These are phyloP conservation scores for Pisolithus marmoratus DNA, from an alignment of 768 basidiomycete species.

Conservation along the genomic window DNA sequence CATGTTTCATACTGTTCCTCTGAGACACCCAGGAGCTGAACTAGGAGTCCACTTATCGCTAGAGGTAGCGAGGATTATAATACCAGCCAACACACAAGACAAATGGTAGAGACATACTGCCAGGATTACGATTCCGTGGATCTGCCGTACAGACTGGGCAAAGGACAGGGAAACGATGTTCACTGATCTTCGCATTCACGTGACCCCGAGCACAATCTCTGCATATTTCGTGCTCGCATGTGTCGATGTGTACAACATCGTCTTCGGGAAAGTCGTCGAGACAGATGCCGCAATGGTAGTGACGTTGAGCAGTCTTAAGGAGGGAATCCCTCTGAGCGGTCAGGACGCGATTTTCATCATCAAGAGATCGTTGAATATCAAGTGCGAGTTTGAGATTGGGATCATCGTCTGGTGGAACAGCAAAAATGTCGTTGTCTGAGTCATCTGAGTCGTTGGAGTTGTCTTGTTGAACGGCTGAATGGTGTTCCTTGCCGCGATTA, in stretches of 20 bases:
- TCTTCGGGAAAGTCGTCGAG: constrained; percentile 43
- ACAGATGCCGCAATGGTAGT: constrained; percentile 53
- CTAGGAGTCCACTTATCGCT: constrained; percentile 35
- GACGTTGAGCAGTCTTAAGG: constrained; percentile 23
- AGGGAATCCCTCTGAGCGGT: constrained; percentile 28
- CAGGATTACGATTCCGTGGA: constrained; percentile 21
- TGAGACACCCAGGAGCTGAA: constrained; percentile 40
- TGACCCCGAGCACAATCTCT: constrained; percentile 43
- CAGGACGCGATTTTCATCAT: constrained; percentile 36
- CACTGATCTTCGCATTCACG: constrained; percentile 42
- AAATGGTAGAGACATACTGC: constrained; percentile 16
- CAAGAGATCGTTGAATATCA: constrained; percentile 33
- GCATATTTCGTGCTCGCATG: constrained; percentile 51
- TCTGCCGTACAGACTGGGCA: constrained; percentile 52
- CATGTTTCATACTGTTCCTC: constrained; percentile 37
- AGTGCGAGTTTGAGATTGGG: constrained; percentile 19
- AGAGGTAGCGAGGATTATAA: no score
- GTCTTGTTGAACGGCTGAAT: not conserved
- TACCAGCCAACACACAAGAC: not conserved
- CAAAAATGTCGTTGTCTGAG: not conserved
- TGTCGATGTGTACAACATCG: constrained; percentile 34
- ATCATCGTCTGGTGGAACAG: constrained; percentile 3
- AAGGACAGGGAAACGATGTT: constrained; percentile 51
- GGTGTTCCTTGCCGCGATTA: not conserved
- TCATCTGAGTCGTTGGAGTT: no score